Evolutionary conservation across 2,329 filamentous ascomycete genomes (phyloP).

Genomic region (Sporothrix brasiliensis): DNA sequence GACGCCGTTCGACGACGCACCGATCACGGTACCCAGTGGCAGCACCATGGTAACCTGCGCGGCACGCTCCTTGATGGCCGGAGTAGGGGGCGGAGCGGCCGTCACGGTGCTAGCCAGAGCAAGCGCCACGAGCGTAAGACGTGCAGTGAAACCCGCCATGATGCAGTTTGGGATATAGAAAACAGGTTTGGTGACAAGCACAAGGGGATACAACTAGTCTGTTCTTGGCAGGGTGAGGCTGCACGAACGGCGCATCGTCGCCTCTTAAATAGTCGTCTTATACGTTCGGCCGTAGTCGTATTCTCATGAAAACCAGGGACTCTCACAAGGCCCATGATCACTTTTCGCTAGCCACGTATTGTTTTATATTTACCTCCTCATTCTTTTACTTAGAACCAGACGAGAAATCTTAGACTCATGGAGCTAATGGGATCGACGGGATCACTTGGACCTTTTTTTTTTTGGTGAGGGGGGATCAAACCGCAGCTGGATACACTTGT

Average conservation of each 20-base stretch:
- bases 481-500: not conserved
- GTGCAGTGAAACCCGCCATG: not conserved
- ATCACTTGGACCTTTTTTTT: not conserved
- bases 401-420: too few relatives aligned
- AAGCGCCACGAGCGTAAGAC: constrained; percentile 3
- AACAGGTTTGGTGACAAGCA: not conserved
- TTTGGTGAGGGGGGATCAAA: not conserved
- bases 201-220: not conserved
- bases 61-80: constrained; percentile 18
- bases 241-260: not conserved
- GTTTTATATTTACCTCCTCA: too few relatives aligned
- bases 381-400: too few relatives aligned
- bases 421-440: not conserved
- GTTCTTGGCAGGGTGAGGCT: not conserved
- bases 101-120: not conserved
- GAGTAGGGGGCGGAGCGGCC: not conserved
- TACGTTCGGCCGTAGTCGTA: not conserved
- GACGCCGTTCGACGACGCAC: constrained; percentile 44
- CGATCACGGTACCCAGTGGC: constrained; percentile 21
- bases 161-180: not conserved
- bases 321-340: too few relatives aligned
- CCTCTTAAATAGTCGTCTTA: not conserved
- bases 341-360: too few relatives aligned
- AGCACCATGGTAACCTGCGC: constrained; percentile 26
- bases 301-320: not conserved